These are phyloP conservation scores for Fusarium xyrophilum DNA, from an alignment of 2,329 filamentous ascomycete species.

Conservation along the genomic window DNA sequence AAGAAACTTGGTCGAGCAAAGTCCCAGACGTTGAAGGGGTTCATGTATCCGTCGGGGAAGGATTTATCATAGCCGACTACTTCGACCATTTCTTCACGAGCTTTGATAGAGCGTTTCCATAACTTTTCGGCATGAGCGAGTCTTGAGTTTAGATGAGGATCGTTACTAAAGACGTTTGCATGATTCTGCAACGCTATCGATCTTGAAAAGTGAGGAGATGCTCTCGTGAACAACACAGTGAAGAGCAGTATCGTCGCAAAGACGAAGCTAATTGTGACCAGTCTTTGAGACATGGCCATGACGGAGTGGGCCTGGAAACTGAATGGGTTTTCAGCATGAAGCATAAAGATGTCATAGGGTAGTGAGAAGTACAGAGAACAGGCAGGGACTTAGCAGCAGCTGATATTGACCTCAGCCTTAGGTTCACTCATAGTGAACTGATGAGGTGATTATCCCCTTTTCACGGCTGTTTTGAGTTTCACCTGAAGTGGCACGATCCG, in stretches of 20 bases:
- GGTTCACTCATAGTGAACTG: fast-evolving
- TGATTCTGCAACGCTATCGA: fast-evolving
- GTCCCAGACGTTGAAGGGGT: neutral
- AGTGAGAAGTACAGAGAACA: neutral
- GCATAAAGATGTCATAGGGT: neutral
- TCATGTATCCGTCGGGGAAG: neutral
- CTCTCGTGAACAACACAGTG: neutral
- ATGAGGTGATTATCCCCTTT: neutral
- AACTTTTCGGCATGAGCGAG: neutral
- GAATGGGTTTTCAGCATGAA: neutral
- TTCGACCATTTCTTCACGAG: neutral
- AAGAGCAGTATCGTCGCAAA: neutral
- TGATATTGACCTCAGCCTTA: fast-evolving
- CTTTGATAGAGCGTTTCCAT: neutral
- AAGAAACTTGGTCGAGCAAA: conserved; percentile 1
- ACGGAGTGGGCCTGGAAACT: too few relatives aligned
- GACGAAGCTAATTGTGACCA: neutral
- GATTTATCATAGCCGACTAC: neutral
- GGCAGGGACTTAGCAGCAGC: fast-evolving
- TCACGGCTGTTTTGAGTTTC: neutral
- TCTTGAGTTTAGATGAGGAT: neutral
- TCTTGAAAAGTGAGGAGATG: neutral
- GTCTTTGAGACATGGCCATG: neutral
- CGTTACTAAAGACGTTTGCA: neutral
- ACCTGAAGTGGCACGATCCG: neutral